Base-by-base conservation (phyloP, 331 rosid genomes). In the Malus hybrid region DNA sequence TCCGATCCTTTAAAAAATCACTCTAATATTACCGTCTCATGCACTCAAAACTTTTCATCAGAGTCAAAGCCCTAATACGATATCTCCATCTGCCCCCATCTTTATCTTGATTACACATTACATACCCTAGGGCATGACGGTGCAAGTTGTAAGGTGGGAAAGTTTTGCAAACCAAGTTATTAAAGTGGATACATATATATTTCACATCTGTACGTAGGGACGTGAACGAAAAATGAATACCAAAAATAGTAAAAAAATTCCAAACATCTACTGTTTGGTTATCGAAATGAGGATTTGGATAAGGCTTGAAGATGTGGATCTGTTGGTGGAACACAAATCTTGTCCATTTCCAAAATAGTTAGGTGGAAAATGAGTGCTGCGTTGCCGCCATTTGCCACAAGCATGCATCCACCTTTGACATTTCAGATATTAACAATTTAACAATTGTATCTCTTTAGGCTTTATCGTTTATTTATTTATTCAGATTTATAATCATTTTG, bases 321-420 rank as follows among this genome's bases (percentile, higher is more conserved):
- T 36, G 93, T 91, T 86, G 95, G 89, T 89, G 96, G 81, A 89
- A 85, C 88, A 77, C 91, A 86, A 72, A 88, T 88, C 93, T 70
- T 72, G 53, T 36, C 29, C 63, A 67, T 78, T 81, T 76, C 1
- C 79, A 75, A 87, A 75, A n/a, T 12, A 58, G 87, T 85, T 77
- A 56, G 93, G 91, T 88, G 74, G 81, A 79, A 82, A 88, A 72
- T 61, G 88, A 75, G 81, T 69, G 81, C 77, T 34, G 88, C 77
- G 33, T 16, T 5, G 58, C 76, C 42, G 58, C 39, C 76, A 60
- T 36, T 14, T 72, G 66, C 66, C 65, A 57, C 29, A 57, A 57
- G 76, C 26, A 72, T 57, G 68, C 76, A 39, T 39, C 0, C 12
- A 39, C 68, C 56, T 58, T 60, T 72, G 44, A 36, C 44, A 36